A percentile compares a stretch with the other conserved stretches of the same genome.
phyloP scores from a whole-genome alignment of 257 asterid genomes.

The Nicotiana benthamiana region DNA sequence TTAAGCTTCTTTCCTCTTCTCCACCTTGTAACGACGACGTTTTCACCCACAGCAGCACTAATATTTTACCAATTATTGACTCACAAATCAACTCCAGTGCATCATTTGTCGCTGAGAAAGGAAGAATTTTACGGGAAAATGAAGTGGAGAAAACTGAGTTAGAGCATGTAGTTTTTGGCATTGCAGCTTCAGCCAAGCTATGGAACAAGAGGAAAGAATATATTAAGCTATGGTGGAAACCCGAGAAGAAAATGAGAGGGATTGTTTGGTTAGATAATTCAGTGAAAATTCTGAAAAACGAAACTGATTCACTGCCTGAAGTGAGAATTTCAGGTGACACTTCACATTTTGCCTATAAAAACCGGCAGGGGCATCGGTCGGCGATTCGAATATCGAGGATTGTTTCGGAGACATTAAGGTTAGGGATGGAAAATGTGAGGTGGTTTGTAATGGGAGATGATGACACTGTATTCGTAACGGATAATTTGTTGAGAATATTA shows the following conservation, averaged over 20 bases:
- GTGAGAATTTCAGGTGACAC: slow-evolving; percentile 55
- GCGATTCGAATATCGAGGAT: slow-evolving; percentile 77
- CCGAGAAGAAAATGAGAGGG: slow-evolving; percentile 48
- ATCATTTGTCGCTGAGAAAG: not conserved
- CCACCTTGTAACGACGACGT: slow-evolving; percentile 22
- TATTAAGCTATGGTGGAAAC: slow-evolving; percentile 58
- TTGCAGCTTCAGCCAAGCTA: slow-evolving; percentile 17
- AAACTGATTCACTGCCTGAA: slow-evolving; percentile 34
- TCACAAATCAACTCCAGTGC: not conserved
- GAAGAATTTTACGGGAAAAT: not conserved
- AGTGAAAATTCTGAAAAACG: slow-evolving; percentile 23
- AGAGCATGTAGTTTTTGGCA: slow-evolving; percentile 17
- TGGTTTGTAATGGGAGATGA: slow-evolving; percentile 96
- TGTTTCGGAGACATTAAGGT: slow-evolving; percentile 60
- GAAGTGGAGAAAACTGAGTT: not conserved
- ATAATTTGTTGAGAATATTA: slow-evolving; percentile 36
- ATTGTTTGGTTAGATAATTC: slow-evolving; percentile 61
- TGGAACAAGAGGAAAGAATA: slow-evolving; percentile 12
- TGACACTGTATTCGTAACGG: slow-evolving; percentile 72
- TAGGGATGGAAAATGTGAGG: slow-evolving; percentile 45
- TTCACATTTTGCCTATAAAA: slow-evolving; percentile 42
- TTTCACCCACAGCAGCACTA: slow-evolving; percentile 14
- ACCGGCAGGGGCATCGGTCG: slow-evolving; percentile 63
- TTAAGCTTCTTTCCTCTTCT: slow-evolving; percentile 40
- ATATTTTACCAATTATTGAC: not conserved